Percentiles rank a stretch among this genome's conserved stretches.
Evolutionary conservation across 345 rosid genomes (phyloP).

Genomic region (Odontarrhena argentea): DNA sequence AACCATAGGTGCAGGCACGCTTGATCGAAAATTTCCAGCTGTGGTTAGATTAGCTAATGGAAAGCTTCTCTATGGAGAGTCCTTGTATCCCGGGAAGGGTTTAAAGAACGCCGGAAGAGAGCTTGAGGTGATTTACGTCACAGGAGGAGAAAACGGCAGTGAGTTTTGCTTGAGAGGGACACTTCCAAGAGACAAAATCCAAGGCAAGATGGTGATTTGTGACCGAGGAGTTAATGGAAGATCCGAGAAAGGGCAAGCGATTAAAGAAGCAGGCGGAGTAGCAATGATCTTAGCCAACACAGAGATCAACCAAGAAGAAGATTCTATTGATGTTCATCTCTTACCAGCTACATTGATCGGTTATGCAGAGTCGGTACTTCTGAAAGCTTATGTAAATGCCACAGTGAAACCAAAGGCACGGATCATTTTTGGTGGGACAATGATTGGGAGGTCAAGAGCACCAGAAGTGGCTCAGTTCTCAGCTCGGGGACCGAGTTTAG

Average conservation of each 20-base stretch:
- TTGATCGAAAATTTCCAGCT: slow-evolving; percentile 84
- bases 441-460: slow-evolving; percentile 67
- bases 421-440: slow-evolving; percentile 69
- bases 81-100: slow-evolving; percentile 67
- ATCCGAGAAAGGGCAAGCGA: slow-evolving; percentile 78
- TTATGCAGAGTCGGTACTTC: slow-evolving; percentile 52
- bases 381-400: slow-evolving; percentile 72
- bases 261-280: slow-evolving; percentile 89
- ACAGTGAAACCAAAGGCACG: slow-evolving; percentile 65
- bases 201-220: slow-evolving; percentile 84
- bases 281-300: slow-evolving; percentile 88
- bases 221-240: slow-evolving; percentile 90
- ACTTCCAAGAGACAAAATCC: slow-evolving; percentile 62
- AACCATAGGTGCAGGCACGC: slow-evolving; percentile 88
- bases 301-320: slow-evolving; percentile 75
- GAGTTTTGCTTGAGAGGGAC: slow-evolving; percentile 82
- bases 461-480: slow-evolving; percentile 90
- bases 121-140: slow-evolving; percentile 65
- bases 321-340: slow-evolving; percentile 84
- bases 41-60: slow-evolving; percentile 59
- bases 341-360: slow-evolving; percentile 78
- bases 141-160: slow-evolving; percentile 60
- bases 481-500: slow-evolving; percentile 85
- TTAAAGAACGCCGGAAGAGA: slow-evolving; percentile 44
- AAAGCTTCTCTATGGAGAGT: slow-evolving; percentile 71